Evolutionary conservation across 2,329 filamentous ascomycete species (phyloP), one percentile per base, ranked within the genome.

Genomic region (Colletotrichum somersetense): DNA sequence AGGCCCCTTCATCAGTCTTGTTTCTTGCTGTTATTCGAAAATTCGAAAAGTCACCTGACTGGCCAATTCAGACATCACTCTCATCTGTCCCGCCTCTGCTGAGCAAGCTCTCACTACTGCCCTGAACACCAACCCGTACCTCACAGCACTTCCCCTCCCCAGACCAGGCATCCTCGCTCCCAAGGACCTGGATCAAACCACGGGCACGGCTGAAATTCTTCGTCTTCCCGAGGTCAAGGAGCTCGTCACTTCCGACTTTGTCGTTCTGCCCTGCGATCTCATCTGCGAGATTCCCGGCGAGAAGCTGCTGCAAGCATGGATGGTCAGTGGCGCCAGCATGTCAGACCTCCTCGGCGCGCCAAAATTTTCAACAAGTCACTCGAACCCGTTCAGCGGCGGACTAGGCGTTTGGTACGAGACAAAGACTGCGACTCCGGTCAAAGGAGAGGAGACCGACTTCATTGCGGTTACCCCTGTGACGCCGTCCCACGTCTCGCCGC

Each of bases 371-470:
- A 82, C 83, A 10, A 82, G 79, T 2, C 76, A 79, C 18, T 79
- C 80, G 55, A 79, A 78, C 63, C 78, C 78, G 35, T 87, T 89
- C 73, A 92, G 92, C 81, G 95, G 95, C 53, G 96, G 94, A 1
- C 85, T 98, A 48, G 92, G 93, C 7, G 93, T 99, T 1, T 98
- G 93, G 91, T 98, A 98, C 81, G 90, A 96, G 77, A 97, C 95
- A 1, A 94, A 94, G 79, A 82, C 84, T 2, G 92, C 92, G 73
- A 91, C 90, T 7, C 90, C 91, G 46, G 88, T 96, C 74, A 98
- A 98, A 83, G 92, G 92, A 57, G 94, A 98, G 80, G 95, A 97
- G 80, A 96, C 94, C 2, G 96, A 98, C 78, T 98, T 98, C 79
- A 89, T 98, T 77, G 93, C 92, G 11, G 94, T 93, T 0, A 88